Base-by-base conservation (phyloP, 2,329 filamentous ascomycete species). In the Aspergillus hiratsukae region DNA sequence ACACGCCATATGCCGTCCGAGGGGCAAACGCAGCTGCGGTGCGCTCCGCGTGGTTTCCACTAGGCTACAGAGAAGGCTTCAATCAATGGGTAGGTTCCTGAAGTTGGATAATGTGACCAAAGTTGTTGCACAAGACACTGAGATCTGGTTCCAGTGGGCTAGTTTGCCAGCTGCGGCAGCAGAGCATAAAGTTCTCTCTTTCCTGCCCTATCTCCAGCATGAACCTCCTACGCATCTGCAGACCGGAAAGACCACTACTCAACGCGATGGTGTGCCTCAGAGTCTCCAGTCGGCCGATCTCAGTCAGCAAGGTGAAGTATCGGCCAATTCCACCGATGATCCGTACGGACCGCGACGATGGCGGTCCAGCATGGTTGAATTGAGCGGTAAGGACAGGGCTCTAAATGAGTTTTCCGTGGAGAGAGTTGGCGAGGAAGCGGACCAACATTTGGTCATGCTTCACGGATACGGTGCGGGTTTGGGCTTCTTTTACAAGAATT, bases 401-500 rank as follows among this genome's bases (percentile, higher is more conserved):
- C 74, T 99, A 60, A 97, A 99, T 69, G 94, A 99, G 70, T 94
- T 97, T 72, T 91, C 89, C 1, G 85, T 99, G 2, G 90, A 96
- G 76, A 83, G 92, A 51, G 77, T 91, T 1, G 90, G 86, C 37
- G 92, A 97, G 69, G 75, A 87, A 4, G 83, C 85, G 0, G 87
- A 95, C 49, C 87, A 97, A 68, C 94, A 90, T 46, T 80, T 99
- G 17, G 93, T 99, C 48, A 96, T 99, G 85, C 79, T 99, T 4
- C 94, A 99, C 71, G 94, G 94, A 59, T 99, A 99, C 73, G 94
- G 94, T 49, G 94, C 94, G 2, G 94, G 94, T 0, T 81, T 99
- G 0, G 94, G 93, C 23, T 97, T 99, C 76, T 99, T 96, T 80
- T 99, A 97, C 81, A 93, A 94, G 76, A 99, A 99, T 72, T 96